Conservation (phyloP, 345 rosid species). For the Lumnitzera littorea region DNA sequence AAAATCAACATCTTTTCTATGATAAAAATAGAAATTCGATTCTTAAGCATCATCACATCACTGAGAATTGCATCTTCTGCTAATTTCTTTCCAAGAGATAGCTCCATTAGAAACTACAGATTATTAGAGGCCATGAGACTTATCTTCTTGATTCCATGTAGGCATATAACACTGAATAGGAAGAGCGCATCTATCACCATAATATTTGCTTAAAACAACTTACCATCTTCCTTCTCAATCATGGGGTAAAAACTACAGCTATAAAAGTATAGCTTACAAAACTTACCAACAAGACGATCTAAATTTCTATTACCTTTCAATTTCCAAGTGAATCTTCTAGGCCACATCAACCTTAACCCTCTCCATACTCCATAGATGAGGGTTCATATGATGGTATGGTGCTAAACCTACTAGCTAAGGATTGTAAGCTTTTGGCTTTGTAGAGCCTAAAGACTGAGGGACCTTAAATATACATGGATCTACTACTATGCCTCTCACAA, state of each 20-base stretch:
- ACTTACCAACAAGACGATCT: constrained; percentile 36
- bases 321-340: constrained; percentile 29
- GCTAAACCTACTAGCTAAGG: constrained; percentile 1
- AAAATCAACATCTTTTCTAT: constrained; percentile 28
- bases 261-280: constrained; percentile 26
- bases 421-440: too few relatives aligned
- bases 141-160: constrained; percentile 21
- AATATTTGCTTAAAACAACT: constrained; percentile 66
- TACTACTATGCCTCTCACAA: not conserved
- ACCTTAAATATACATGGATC: too few relatives aligned
- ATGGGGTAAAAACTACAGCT: constrained; percentile 59
- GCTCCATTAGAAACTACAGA: constrained; percentile 32
- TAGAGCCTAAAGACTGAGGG: too few relatives aligned
- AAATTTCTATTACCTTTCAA: constrained; percentile 21
- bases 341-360: constrained; percentile 21
- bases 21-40: constrained; percentile 60
- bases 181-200: constrained; percentile 71
- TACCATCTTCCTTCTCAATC: constrained; percentile 28
- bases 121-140: constrained; percentile 25
- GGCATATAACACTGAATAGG: constrained; percentile 53
- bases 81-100: constrained; percentile 25
- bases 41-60: constrained; percentile 69
- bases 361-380: constrained; percentile 13
- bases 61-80: constrained; percentile 43
- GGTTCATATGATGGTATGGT: constrained; percentile 4